phyloP scores from a whole-genome alignment of 306 rosid species.

The Medicago truncatula region MtrunA17r5.0-ANR NC_053047.1:10811001-10811500 shows the following conservation, averaged over 20 bases:
- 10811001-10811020: constrained; percentile 6
- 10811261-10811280: not conserved
- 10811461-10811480: not conserved
- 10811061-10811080: not conserved
- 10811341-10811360: not conserved
- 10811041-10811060: not conserved
- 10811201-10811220: constrained; percentile 1
- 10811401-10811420: no score
- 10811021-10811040: not conserved
- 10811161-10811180: not conserved
- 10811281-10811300: not conserved
- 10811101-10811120: not conserved
- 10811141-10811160: not conserved
- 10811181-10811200: not conserved
- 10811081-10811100: not conserved
- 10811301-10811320: not conserved
- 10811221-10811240: not conserved
- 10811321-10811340: not conserved
- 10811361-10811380: no score
- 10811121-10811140: not conserved
- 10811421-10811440: not conserved
- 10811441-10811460: not conserved
- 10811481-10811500: not conserved
- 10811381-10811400: no score
- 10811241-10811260: not conserved